These are phyloP conservation scores for Vitis hybrid DNA, from an alignment of 177 flowering plant species.

Conservation along the genomic window DNA sequence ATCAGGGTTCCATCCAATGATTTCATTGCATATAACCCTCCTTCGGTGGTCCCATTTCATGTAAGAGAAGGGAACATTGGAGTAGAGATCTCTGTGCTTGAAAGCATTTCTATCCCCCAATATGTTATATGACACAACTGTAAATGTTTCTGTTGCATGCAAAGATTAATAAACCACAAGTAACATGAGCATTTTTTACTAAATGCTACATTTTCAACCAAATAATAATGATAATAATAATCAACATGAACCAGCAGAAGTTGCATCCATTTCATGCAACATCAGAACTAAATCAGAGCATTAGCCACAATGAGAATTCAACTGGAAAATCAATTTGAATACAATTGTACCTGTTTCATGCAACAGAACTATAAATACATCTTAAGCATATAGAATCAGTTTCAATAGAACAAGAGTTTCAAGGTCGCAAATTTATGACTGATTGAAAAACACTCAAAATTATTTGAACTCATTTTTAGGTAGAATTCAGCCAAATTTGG, in stretches of 20 bases:
- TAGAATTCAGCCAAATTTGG: too few species aligned
- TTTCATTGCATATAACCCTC: conserved; percentile 44
- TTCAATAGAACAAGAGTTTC: background rate
- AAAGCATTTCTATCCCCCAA: conserved; percentile 50
- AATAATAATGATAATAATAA: too few species aligned
- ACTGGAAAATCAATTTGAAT: too few species aligned
- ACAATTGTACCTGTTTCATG: background rate
- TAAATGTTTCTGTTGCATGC: conserved; percentile 34
- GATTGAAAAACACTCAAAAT: too few species aligned
- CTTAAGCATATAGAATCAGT: background rate
- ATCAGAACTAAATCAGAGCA: too few species aligned
- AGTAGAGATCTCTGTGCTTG: conserved; percentile 44
- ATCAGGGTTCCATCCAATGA: conserved; percentile 42
- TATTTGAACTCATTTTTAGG: too few species aligned
- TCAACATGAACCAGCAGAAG: background rate
- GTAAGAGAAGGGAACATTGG: conserved; percentile 31
- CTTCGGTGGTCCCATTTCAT: conserved; percentile 45
- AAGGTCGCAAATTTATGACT: background rate
- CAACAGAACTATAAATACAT: background rate
- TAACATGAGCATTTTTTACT: background rate
- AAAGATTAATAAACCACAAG: background rate
- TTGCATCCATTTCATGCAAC: too few species aligned
- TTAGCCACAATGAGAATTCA: too few species aligned
- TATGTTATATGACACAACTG: conserved; percentile 51
- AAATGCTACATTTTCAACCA: background rate